These are phyloP conservation scores for Zasmidium angulare DNA, from an alignment of 2,329 filamentous ascomycete genomes.

Conservation along the genomic window DNA sequence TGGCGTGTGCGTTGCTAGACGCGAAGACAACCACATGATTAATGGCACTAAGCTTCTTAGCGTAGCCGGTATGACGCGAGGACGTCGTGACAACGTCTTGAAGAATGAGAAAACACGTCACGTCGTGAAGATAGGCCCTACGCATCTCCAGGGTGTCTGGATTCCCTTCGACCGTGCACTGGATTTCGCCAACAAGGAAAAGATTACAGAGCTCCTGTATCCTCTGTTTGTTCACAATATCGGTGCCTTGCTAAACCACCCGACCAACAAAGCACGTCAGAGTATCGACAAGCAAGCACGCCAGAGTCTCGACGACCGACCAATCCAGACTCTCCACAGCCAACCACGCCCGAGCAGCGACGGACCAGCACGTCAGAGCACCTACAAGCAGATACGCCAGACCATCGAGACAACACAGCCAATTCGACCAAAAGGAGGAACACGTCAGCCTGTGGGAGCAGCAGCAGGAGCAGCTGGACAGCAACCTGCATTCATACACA, in stretches of 20 bases:
- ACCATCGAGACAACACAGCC: no score
- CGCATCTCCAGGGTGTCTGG: conserved; percentile 98
- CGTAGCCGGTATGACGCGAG: conserved; percentile 96
- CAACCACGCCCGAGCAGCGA: no score
- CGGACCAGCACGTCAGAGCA: no score
- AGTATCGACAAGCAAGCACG: no score
- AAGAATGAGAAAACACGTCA: conserved; percentile 97
- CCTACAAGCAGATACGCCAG: no score
- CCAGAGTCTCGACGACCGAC: no score
- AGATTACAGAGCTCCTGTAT: conserved; percentile 93
- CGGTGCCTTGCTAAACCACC: no score
- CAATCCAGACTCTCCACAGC: no score
- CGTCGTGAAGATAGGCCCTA: conserved; percentile 97
- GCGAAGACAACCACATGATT: conserved; percentile 99
- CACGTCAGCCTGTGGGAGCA: conserved; percentile 52
- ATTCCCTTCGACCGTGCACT: conserved; percentile 97
- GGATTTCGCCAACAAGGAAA: conserved; percentile 99
- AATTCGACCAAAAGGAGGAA: conserved; percentile 44
- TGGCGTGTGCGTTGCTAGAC: conserved; percentile 88
- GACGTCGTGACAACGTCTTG: conserved; percentile 89
- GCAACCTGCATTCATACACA: conserved; percentile 97
- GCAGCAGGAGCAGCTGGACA: conserved; percentile 77
- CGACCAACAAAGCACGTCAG: no score
- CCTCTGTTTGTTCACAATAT: conserved; percentile 98
- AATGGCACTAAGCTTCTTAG: conserved; percentile 97